Evolutionary conservation across 208 protist genomes (phyloP), one percentile per base, ranked within the genome.

Genomic region (Leishmania aethiopica): DNA sequence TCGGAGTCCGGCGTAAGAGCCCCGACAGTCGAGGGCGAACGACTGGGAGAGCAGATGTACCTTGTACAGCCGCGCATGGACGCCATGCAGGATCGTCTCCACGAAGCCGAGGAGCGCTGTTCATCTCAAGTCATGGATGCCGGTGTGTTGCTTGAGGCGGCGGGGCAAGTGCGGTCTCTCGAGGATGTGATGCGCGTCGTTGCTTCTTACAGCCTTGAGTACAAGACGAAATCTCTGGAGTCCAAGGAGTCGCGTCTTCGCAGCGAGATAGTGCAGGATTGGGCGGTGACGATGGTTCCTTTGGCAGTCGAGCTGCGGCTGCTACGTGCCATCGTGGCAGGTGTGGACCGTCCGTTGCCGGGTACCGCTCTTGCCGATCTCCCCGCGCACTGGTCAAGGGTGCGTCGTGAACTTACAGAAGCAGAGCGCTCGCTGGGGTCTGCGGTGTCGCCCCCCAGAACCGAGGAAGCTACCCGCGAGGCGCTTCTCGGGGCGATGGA

Each of bases 191-290:
- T 47, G 37, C 40, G 72, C 35, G 32, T 77, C 51, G 76, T 80
- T 37, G 0, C 75, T 0, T n/a, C 55, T 11, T 72, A 62, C 62
- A 49, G 76, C 3, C 69, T 49, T 1, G 76, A 77, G 42, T 67
- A 73, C 49, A 51, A 72, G 59, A 77, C 72, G 40, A 72, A 28
- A 17, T 70, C 51, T 4, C 51, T 84, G 13, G 76, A 77, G 75
- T 15, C 15, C 42, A 77, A 70, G 75, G 76, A 80, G 70, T 42
- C 22, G n/a, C 35, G 59, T 49, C 59, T 73, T 11, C 81, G 81
- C 22, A 32, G 67, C 37, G 81, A 80, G 47, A 11, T 80, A 35
- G 67, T 77, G 28, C 71, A 74, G 70, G 71, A 80, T 77, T 84
- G 76, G 76, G 81, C 81, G 3, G 51, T 62, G 19, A 66, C 25